Evolutionary conservation across 2,329 filamentous ascomycete genomes (phyloP), one percentile per base, ranked within the genome.

Genomic region (Monilinia laxa): DNA sequence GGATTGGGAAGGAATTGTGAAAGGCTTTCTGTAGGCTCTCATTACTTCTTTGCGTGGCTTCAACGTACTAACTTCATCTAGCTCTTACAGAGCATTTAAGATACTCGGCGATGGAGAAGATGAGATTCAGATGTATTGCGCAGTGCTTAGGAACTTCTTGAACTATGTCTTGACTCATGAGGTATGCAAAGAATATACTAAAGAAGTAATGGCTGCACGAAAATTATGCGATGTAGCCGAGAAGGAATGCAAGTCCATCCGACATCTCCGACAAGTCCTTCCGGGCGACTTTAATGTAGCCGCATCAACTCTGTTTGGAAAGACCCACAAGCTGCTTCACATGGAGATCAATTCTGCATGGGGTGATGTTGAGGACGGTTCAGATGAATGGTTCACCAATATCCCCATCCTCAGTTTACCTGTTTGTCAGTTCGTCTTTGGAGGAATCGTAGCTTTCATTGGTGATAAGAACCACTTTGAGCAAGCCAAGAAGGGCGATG

Each of bases 211-310:
- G 20, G 80, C 82, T 0, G 92, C 93, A 0, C 81, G 89, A 10
- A 76, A 76, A 1, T 76, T 94, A 38, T 96, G 92, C 73, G 83
- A 87, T 25, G 75, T 81, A 18, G 92, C 91, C 1, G 82, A 86
- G 3, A 74, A 79, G 1, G 92, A 98, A 77, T 81, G 95, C 47
- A 84, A 85, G 69, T 81, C 84, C 63, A 81, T 88, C 47, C 78
- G 81, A 7, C 75, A 82, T 38, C 79, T 90, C 10, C 79, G 81
- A 1, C 68, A 75, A 1, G 76, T 77, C 2, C 80, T 96, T 7
- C 93, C 93, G 0, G 93, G 93, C 0, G 78, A 85, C 14, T 97
- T 97, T 82, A 96, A 96, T 76, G 81, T 83, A n/a, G 89, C 90
- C 0, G 89, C 89, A 59, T 87, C 87, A 1, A 85, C 84, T 12